Conservation (phyloP, 768 basidiomycete genomes). For the Boletus huronensis region DNA sequence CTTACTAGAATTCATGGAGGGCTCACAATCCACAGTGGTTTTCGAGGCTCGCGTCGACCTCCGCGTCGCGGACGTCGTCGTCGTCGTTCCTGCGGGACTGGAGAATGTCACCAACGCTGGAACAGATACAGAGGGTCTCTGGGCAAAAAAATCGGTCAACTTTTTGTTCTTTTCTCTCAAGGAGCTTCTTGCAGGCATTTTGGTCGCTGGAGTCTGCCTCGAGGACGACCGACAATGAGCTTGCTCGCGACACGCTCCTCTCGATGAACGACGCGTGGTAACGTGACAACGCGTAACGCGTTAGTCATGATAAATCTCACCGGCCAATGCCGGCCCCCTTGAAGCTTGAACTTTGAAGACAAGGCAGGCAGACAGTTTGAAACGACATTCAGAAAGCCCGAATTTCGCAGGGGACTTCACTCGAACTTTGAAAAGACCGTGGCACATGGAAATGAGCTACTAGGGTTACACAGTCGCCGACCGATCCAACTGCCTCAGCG, state of each 20-base stretch:
- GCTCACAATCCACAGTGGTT: not conserved
- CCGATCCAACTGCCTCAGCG: not conserved
- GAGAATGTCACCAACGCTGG: constrained; percentile 12
- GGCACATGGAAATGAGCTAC: no score
- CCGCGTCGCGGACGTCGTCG: constrained; percentile 7
- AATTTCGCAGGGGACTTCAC: no score
- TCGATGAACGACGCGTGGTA: constrained; percentile 7
- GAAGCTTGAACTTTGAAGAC: no score
- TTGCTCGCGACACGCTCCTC: constrained; percentile 4
- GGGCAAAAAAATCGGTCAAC: constrained; percentile 48
- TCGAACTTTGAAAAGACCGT: not conserved
- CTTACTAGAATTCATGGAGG: constrained; percentile 18
- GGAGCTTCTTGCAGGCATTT: constrained; percentile 21
- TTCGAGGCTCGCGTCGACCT: constrained; percentile 12
- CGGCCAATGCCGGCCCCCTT: not conserved
- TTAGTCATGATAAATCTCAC: no score
- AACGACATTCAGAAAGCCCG: no score
- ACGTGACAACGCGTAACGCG: constrained; percentile 15
- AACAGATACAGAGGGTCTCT: constrained; percentile 23
- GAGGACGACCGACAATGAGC: not conserved
- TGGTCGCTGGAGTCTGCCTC: not conserved
- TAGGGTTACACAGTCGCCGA: no score
- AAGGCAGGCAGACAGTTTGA: no score
- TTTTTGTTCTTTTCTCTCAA: constrained; percentile 21
- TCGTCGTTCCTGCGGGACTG: not conserved